Conservation (phyloP, 1,139 yeast genomes). For the Petasospora fabianii region DNA sequence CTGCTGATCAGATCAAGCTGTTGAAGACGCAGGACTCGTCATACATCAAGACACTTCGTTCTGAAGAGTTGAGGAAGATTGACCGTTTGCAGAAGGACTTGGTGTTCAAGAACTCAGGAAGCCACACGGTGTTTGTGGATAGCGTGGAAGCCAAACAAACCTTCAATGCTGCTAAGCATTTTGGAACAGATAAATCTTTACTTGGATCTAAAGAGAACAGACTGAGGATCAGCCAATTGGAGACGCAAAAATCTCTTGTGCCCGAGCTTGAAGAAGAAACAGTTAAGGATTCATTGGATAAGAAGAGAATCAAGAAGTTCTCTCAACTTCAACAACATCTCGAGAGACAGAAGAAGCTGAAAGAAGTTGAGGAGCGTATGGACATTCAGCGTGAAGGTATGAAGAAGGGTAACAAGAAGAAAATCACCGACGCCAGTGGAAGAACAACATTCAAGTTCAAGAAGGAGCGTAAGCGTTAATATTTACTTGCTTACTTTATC, state of each 20-base stretch:
- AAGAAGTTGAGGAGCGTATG: slow-evolving; percentile 67
- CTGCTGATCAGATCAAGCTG: slow-evolving; percentile 73
- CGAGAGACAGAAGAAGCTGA: slow-evolving; percentile 64
- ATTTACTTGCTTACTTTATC: too few relatives aligned
- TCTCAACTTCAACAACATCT: slow-evolving; percentile 53
- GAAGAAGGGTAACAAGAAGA: slow-evolving; percentile 87
- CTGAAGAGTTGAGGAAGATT: slow-evolving; percentile 63
- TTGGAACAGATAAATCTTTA: slow-evolving; percentile 66
- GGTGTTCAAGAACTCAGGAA: slow-evolving; percentile 55
- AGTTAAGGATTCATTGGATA: slow-evolving; percentile 42
- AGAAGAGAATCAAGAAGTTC: slow-evolving; percentile 57
- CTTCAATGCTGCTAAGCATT: slow-evolving; percentile 62
- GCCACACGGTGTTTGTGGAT: slow-evolving; percentile 86
- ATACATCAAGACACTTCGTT: slow-evolving; percentile 73
- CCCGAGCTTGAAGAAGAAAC: slow-evolving; percentile 25
- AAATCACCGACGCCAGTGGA: slow-evolving; percentile 62
- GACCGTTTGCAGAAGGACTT: slow-evolving; percentile 55
- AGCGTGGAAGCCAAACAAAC: slow-evolving; percentile 47
- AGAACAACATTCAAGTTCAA: slow-evolving; percentile 80
- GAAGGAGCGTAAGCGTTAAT: slow-evolving; percentile 68
- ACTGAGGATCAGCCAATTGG: slow-evolving; percentile 57
- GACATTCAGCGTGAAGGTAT: slow-evolving; percentile 78
- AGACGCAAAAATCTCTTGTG: slow-evolving; percentile 32
- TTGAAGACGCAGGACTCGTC: slow-evolving; percentile 87
- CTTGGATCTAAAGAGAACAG: slow-evolving; percentile 70